Evolutionary conservation across 768 basidiomycete genomes (phyloP), one percentile per base, ranked within the genome.

Genomic region (Tricholoma bakamatsutake): DNA sequence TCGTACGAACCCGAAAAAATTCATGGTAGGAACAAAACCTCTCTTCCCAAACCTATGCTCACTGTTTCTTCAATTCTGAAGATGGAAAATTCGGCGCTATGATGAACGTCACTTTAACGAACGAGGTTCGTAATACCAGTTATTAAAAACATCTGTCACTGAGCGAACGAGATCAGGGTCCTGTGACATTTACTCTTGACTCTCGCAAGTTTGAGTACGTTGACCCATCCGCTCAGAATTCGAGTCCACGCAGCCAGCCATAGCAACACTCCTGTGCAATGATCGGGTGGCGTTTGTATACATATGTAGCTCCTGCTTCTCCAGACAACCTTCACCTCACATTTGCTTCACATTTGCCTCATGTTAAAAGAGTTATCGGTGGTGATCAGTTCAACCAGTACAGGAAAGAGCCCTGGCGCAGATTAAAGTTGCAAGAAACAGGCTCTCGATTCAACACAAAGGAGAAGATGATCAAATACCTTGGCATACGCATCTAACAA

Each of bases 81-180:
- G 94, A 98, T 68, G 94, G 94, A n/a, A 78, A 76, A 61, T 97
- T 98, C 66, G 93, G 93, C 31, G 94, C 93, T 4, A 96, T 96
- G 94, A 98, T 98, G 94, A 81, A 85, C 55, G 91, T 98, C 52
- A 82, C 76, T 58, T 70, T 96, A 54, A 87, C 80, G 18, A 98
- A 98, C 67, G 94, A 98, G 75, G 93, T 90, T 68, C 39, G 76
- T 62, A 48, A 55, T 49, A 39, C 48, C 53, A 33, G 34, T 53
- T 27, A 45, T 50, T 54, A 54, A 45, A 73, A 76, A 74, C 31
- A 76, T 78, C 31, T 72, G 81, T 50, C 77, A 71, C 43, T 57
- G 34, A 42, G 42, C 56, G 48, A 37, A 42, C 31, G 17, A 21
- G 15, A 58, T 43, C 59, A 92, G 88, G 91, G 91, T 2, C 91